A percentile compares a stretch with the other conserved stretches of the same genome.
These are phyloP conservation scores for Alisma plantagoaquatica DNA, from an alignment of 106 monocot genomes.

Conservation along the genomic window DNA sequence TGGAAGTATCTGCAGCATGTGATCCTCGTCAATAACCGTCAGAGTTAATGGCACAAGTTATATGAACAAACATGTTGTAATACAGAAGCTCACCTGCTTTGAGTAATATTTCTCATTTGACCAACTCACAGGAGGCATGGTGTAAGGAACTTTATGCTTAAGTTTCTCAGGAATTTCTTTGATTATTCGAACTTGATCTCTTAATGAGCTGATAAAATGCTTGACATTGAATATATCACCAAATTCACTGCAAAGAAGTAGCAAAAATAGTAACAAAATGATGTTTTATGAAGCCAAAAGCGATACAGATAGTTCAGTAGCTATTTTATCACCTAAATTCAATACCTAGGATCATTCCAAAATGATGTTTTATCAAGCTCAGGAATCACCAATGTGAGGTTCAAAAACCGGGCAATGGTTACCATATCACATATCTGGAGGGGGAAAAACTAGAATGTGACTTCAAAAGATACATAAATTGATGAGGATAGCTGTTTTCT, in stretches of 20 bases:
- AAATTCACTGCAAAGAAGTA: conserved; percentile 54
- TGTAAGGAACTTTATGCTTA: conserved; percentile 17
- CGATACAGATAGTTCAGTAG: too few species aligned
- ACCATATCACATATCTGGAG: conserved; percentile 87
- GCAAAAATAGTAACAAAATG: not conserved
- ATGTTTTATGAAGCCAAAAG: not conserved
- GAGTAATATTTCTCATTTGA: too few species aligned
- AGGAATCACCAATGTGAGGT: too few species aligned
- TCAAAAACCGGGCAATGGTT: too few species aligned
- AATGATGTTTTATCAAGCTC: too few species aligned
- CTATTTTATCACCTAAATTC: not conserved
- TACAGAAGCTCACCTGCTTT: not conserved
- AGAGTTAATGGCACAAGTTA: not conserved
- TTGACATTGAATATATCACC: conserved; percentile 65
- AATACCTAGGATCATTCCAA: conserved; percentile 83
- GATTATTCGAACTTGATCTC: conserved; percentile 74
- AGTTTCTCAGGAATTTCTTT: conserved; percentile 49
- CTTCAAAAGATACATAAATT: not conserved
- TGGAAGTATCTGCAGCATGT: conserved; percentile 39
- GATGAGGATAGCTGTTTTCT: too few species aligned
- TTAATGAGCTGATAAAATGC: conserved; percentile 68
- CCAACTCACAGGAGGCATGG: too few species aligned
- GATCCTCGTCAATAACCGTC: not conserved
- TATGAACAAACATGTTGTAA: too few species aligned
- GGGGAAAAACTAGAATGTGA: conserved; percentile 7